Evolutionary conservation across 495 filamentous ascomycete species (phyloP), one percentile per base, ranked within the genome.

Genomic region (Lophium mytilinum): DNA sequence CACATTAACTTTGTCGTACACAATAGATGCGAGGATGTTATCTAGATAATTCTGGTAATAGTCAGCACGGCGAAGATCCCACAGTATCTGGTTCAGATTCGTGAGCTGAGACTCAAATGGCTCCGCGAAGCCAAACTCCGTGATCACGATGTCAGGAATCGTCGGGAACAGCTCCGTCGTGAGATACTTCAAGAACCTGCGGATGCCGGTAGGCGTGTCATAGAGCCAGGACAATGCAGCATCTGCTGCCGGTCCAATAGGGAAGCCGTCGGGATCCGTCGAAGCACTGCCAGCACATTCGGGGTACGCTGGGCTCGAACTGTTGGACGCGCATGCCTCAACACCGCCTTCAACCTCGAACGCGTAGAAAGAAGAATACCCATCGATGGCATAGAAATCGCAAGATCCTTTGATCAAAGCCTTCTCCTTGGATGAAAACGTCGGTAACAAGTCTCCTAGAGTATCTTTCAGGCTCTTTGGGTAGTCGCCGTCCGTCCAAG

Each of bases 71-170:
- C 52, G 24, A 41, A 65, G 46, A 61, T 75, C 72, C 72, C 72
- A 74, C 4, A 68, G 60, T 12, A 65, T 64, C 47, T 65, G 63
- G 24, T 64, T 54, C 8, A 73, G 41, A 18, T 53, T 71, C n/a
- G 62, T 68, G 8, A 52, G 14, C 43, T 70, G 52, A 7, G 58
- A 60, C 61, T 76, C 75, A 50, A 69, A 71, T 4, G 75, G 75
- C 56, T 77, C 75, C 9, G 75, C 63, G 57, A 74, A 76, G 9
- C 75, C 75, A 55, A 77, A 76, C 57, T 76, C 75, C 1, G 63
- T 68, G 21, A 77, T 72, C 41, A 74, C 68, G 55, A 77, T 74
- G 55, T 69, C 68, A 6, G 61, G 56, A 37, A 77, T 51, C 8
- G 36, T 66, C 1, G 74, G 74, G 60, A 76, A 74, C n/a, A 76